Evolutionary conservation across 805 yeast species (phyloP).

Genomic region (Naumovozyma dairenensis): DNA sequence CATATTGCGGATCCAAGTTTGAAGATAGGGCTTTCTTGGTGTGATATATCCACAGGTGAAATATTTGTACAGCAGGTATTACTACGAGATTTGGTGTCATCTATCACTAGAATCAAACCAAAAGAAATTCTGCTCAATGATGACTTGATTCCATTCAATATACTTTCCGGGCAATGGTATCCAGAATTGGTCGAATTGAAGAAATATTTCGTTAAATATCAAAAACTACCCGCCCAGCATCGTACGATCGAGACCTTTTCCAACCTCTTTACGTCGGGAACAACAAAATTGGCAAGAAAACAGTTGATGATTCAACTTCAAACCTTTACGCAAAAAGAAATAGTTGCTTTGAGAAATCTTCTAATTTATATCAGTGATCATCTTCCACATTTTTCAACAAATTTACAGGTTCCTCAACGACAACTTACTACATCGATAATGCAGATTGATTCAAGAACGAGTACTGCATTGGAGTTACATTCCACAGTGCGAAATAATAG

Average conservation of each 20-base stretch:
- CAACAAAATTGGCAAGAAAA: slow-evolving; percentile 14
- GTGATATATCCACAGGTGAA: slow-evolving; percentile 78
- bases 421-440: slow-evolving; percentile 43
- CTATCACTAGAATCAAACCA: slow-evolving; percentile 70
- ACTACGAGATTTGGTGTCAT: slow-evolving; percentile 52
- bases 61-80: slow-evolving; percentile 59
- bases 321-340: slow-evolving; percentile 37
- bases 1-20: slow-evolving; percentile 29
- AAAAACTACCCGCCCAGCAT: slow-evolving; percentile 33
- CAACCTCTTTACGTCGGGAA: slow-evolving; percentile 29
- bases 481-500: slow-evolving; percentile 47
- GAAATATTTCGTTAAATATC: slow-evolving; percentile 49
- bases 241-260: slow-evolving; percentile 32
- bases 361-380: slow-evolving; percentile 64
- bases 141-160: slow-evolving; percentile 31
- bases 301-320: slow-evolving; percentile 21
- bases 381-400: slow-evolving; percentile 55
- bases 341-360: slow-evolving; percentile 51
- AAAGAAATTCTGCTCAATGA: slow-evolving; percentile 61
- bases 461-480: slow-evolving; percentile 65
- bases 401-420: slow-evolving; percentile 58
- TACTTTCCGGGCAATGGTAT: slow-evolving; percentile 44
- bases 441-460: slow-evolving; percentile 74
- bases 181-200: slow-evolving; percentile 49
- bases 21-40: slow-evolving; percentile 73